These are phyloP conservation scores for Aurinia saxatilis DNA, from an alignment of 345 rosid species.

Conservation along the genomic window DNA sequence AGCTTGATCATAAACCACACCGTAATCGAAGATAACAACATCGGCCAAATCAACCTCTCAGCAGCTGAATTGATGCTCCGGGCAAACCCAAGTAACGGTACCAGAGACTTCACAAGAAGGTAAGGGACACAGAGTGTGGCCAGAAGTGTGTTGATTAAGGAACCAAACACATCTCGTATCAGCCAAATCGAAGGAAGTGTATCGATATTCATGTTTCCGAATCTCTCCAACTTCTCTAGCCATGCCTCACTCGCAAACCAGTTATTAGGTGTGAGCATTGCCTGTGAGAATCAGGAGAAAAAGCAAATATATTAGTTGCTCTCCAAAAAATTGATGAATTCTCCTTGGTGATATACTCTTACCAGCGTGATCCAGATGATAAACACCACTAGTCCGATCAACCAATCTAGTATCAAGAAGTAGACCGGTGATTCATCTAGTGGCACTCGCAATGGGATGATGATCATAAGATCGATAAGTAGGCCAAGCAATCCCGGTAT, in stretches of 20 bases:
- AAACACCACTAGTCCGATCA: constrained; percentile 14
- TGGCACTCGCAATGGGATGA: constrained; percentile 16
- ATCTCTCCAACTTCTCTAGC: constrained; percentile 1
- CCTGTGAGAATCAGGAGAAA: background rate
- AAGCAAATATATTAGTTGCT: background rate
- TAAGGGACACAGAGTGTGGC: constrained; percentile 9
- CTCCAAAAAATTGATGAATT: background rate
- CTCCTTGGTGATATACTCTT: background rate
- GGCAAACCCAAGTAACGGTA: constrained; percentile 17
- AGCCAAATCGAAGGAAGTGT: constrained; percentile 8
- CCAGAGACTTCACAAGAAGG: background rate
- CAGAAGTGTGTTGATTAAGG: constrained; percentile 11
- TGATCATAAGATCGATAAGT: constrained; percentile 17
- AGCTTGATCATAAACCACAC: constrained; percentile 4
- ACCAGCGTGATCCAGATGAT: constrained; percentile 12
- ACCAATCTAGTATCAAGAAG: constrained; percentile 17
- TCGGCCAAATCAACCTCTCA: constrained; percentile 15
- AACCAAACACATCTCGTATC: constrained; percentile 14
- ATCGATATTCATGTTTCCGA: background rate
- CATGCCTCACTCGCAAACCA: constrained; percentile 12
- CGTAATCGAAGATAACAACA: background rate
- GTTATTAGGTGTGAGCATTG: background rate
- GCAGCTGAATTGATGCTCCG: background rate
- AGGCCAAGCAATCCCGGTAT: constrained; percentile 16
- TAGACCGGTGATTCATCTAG: constrained; percentile 10